Evolutionary conservation across 208 protist species (phyloP).

Genomic region (Giardia duodenalis): DNA sequence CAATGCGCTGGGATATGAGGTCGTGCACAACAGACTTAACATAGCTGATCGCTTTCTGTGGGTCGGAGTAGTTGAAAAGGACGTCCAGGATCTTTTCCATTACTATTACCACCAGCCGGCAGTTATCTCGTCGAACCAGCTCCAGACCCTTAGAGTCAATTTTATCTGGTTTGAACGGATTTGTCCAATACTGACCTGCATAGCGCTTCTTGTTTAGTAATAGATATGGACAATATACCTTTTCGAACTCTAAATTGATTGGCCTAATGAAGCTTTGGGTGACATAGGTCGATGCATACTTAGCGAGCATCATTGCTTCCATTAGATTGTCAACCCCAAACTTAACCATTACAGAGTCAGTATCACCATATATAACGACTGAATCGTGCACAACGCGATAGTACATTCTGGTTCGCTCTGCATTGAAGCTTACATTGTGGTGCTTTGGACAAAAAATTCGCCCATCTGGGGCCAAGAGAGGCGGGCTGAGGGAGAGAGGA

Average conservation of each 20-base stretch:
- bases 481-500: too few relatives aligned
- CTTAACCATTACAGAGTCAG: constrained; percentile 78
- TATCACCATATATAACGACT: constrained; percentile 37
- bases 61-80: constrained; percentile 48
- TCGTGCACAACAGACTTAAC: constrained; percentile 67
- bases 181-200: constrained; percentile 86
- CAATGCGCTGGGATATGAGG: constrained; percentile 74
- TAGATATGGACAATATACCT: constrained; percentile 94
- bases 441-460: background rate
- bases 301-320: constrained; percentile 49
- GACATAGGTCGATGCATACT: constrained; percentile 73
- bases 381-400: background rate
- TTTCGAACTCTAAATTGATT: constrained; percentile 96
- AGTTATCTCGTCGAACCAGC: constrained; percentile 92
- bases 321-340: constrained; percentile 61
- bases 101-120: constrained; percentile 67
- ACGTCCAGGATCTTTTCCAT: constrained; percentile 55
- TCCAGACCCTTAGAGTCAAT: constrained; percentile 90
- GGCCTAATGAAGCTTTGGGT: constrained; percentile 66
- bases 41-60: constrained; percentile 52
- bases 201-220: constrained; percentile 99
- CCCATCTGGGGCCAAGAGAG: background rate
- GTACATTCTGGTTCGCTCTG: background rate
- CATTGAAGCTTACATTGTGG: background rate
- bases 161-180: constrained; percentile 65